A percentile compares a stretch with the other conserved stretches of the same genome.
Conservation (phyloP, 129 eudicot genomes). For the Chrysanthemum makinoi region DNA sequence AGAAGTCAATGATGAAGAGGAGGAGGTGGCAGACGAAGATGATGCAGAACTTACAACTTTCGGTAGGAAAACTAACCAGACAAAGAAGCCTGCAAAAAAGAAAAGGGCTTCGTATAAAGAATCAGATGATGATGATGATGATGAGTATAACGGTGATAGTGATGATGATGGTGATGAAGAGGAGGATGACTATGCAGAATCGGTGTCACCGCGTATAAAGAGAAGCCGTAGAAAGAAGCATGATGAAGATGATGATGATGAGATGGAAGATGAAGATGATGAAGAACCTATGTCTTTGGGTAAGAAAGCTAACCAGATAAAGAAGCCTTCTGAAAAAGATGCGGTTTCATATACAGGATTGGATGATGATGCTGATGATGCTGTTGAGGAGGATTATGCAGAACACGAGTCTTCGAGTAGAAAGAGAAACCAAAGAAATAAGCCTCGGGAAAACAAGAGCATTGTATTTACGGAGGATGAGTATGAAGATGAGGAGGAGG, state of each 20-base stretch:
- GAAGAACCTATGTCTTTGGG: slow-evolving; percentile 1
- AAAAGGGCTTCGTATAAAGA: slow-evolving; percentile 24
- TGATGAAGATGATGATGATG: slow-evolving; percentile 19
- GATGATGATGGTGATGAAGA: not conserved
- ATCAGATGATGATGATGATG: slow-evolving; percentile 8
- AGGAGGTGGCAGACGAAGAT: slow-evolving; percentile 9
- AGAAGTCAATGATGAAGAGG: slow-evolving; percentile 25
- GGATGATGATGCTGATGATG: not conserved
- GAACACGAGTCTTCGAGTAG: slow-evolving; percentile 17
- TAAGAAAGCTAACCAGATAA: not conserved
- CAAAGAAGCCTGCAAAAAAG: slow-evolving; percentile 24
- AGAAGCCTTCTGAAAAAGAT: slow-evolving; percentile 1
- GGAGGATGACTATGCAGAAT: slow-evolving; percentile 14
- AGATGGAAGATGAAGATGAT: slow-evolving; percentile 6
- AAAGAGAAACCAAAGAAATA: slow-evolving; percentile 19
- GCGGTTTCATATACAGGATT: slow-evolving; percentile 15
- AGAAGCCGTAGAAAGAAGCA: not conserved
- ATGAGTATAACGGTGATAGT: not conserved
- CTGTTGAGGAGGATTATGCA: not conserved
- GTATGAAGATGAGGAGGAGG: not conserved
- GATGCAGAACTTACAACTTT: slow-evolving; percentile 20
- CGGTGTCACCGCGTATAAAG: slow-evolving; percentile 2
- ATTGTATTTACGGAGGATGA: slow-evolving; percentile 18
- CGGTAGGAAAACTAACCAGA: slow-evolving; percentile 19
- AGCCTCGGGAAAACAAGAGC: slow-evolving; percentile 16